Percentiles rank a stretch among this genome's conserved stretches.
Conservation (phyloP, 2,329 filamentous ascomycete genomes). For the Fusarium sp. region DNA sequence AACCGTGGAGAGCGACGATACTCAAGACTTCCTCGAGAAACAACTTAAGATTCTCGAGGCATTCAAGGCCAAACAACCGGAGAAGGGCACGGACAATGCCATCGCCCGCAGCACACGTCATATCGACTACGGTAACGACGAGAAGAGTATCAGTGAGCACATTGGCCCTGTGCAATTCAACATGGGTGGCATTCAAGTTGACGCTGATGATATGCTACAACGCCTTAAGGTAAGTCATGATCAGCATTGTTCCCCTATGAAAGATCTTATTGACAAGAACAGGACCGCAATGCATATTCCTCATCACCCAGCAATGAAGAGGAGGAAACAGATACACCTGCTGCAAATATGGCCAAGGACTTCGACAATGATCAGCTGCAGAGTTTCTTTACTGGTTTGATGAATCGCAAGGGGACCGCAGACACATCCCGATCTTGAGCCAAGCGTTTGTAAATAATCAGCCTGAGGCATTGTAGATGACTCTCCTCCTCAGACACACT, state of each 20-base stretch:
- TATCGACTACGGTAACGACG: conserved; percentile 56
- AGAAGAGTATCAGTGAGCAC: conserved; percentile 76
- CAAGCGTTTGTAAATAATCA: conserved; percentile 2
- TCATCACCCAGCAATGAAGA: conserved; percentile 60
- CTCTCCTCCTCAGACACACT: conserved; percentile 11
- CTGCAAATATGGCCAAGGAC: conserved; percentile 60
- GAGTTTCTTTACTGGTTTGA: conserved; percentile 71
- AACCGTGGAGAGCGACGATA: conserved; percentile 65
- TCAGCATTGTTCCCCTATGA: not conserved
- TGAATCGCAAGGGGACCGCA: conserved; percentile 63
- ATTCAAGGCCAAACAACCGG: conserved; percentile 67
- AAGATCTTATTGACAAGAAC: conserved; percentile 40
- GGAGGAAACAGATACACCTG: conserved; percentile 54
- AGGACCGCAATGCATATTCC: conserved; percentile 70
- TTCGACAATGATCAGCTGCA: conserved; percentile 69
- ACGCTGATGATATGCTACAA: conserved; percentile 93
- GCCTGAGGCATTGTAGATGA: conserved; percentile 4
- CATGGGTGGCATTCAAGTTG: conserved; percentile 96
- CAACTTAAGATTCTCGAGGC: conserved; percentile 83
- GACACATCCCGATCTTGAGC: conserved; percentile 37
- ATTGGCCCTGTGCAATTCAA: conserved; percentile 98
- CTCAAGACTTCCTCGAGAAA: conserved; percentile 80
- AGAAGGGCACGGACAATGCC: conserved; percentile 54
- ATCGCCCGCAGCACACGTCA: conserved; percentile 44
- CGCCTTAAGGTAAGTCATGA: conserved; percentile 77